phyloP scores from a whole-genome alignment of 2,329 filamentous ascomycete species.

The Colletotrichum sp. region DNA sequence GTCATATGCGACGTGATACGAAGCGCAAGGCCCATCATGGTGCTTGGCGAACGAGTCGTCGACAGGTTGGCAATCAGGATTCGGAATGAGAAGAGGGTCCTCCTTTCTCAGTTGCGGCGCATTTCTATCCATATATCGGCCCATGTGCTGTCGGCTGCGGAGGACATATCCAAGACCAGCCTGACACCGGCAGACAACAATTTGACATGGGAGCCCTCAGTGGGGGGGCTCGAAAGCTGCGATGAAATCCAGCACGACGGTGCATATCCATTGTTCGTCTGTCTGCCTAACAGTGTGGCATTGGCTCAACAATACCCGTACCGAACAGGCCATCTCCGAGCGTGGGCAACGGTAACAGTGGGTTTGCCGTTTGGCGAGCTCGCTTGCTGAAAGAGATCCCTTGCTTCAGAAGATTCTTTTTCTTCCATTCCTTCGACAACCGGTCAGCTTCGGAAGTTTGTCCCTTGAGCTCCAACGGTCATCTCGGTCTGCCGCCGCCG shows the following conservation, averaged over 20 bases:
- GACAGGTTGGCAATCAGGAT: not conserved
- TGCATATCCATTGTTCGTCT: not conserved
- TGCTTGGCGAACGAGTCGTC: slow-evolving; percentile 10
- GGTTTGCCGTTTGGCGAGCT: not conserved
- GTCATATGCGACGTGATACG: slow-evolving; percentile 4
- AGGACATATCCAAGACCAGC: slow-evolving; percentile 1
- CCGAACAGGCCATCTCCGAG: slow-evolving; percentile 15
- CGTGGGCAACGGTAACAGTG: not conserved
- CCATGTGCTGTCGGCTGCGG: slow-evolving; percentile 12
- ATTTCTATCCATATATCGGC: slow-evolving; percentile 1
- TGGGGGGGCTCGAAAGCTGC: slow-evolving; percentile 7
- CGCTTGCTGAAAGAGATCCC: slow-evolving; percentile 2
- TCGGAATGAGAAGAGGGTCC: slow-evolving; percentile 8
- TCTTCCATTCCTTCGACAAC: slow-evolving; percentile 10
- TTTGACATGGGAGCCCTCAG: not conserved
- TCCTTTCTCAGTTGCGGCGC: not conserved
- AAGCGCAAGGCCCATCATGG: slow-evolving; percentile 2
- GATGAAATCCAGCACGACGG: slow-evolving; percentile 1
- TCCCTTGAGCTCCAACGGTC: slow-evolving; percentile 2
- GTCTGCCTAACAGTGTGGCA: not conserved
- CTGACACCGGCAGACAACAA: slow-evolving; percentile 12
- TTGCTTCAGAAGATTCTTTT: slow-evolving; percentile 15
- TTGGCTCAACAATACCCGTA: not conserved
- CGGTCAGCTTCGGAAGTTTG: not conserved
- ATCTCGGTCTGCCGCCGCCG: not conserved